Conservation (phyloP, 352 stramenopile species). For the Elongisporangium anandrum region DNA sequence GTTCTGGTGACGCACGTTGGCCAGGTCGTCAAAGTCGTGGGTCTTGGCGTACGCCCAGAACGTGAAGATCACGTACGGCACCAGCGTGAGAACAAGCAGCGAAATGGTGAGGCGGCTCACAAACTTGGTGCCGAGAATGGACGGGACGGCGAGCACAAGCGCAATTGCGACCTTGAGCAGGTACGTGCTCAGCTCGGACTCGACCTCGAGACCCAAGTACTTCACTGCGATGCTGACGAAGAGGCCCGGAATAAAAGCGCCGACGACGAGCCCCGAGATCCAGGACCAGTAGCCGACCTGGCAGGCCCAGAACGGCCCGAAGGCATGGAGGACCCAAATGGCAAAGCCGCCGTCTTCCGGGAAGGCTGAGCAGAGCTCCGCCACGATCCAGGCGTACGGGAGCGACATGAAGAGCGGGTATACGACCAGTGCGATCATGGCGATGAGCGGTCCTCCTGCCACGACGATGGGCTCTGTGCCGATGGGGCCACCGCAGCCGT, state of each 20-base stretch:
- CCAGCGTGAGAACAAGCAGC: conserved; percentile 18
- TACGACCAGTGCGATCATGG: conserved; percentile 69
- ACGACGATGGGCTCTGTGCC: conserved; percentile 20
- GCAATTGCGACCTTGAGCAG: conserved; percentile 19
- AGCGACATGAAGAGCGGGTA: conserved; percentile 83
- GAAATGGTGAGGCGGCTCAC: conserved; percentile 9
- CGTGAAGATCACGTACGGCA: conserved; percentile 75
- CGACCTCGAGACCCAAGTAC: conserved; percentile 3
- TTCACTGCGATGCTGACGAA: conserved; percentile 9
- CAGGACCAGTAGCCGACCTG: conserved; percentile 66
- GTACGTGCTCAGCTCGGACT: conserved; percentile 4
- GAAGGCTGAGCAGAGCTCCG: conserved; percentile 85
- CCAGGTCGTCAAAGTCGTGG: conserved; percentile 78
- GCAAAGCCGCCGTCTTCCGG: conserved; percentile 72
- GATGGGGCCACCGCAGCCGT: conserved; percentile 17
- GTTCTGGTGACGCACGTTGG: conserved; percentile 73
- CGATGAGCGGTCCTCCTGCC: conserved; percentile 33
- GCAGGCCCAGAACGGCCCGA: conserved; percentile 75
- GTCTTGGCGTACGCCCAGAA: conserved; percentile 17
- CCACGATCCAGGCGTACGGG: conserved; percentile 81
- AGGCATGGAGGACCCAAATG: conserved; percentile 86
- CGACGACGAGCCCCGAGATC: conserved; percentile 56
- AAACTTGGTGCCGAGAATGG: conserved; percentile 11
- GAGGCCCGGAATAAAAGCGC: conserved; percentile 40
- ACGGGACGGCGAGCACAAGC: conserved; percentile 13